Evolutionary conservation across 768 basidiomycete genomes (phyloP), one percentile per base, ranked within the genome.

Genomic region (Cyclocybe aegerita): DNA sequence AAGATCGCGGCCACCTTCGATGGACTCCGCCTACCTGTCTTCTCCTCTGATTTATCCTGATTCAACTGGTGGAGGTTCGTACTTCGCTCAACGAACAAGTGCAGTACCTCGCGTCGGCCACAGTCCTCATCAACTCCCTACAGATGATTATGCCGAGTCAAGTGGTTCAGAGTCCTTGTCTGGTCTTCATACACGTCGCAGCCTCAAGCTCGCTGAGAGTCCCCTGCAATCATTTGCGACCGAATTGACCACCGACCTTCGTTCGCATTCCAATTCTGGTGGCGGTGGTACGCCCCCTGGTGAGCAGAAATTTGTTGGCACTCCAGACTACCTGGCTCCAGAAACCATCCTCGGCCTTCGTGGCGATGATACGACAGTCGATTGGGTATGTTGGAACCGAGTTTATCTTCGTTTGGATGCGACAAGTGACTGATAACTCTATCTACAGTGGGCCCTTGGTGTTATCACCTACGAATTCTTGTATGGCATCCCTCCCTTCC

Each of bases 391-490:
- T 36, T 59, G 31, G 16, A 14, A 30, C 53, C 30, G 39, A 55
- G 32, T 48, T 30, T 55, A 48, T 9, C 55, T 36, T 38, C 11
- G 41, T 46, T 36, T 45, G 33, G 40, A 39, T 50, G 36, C 17
- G 37, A 34, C 43, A 8, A 23, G 15, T 55, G 12, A 45, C 50
- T 57, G 40, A 58, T 54, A 49, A 46, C 54, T 50, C 55, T 56
- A 37, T 48, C 53, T 55, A 44, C 65, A 97, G 97, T 99, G 97
- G 97, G 96, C 97, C 9, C 79, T 99, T 29, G 97, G 97, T 52
- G 93, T 98, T 38, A 95, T 99, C 65, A 91, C 93, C 30, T 98
- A 99, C 66, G 97, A 99, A 73, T 98, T 99, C 70, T 70, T 98
- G 33, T 98, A 94, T 57, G 95, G 97, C 3, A 83, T 94, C 32